Evolutionary conservation across 805 yeast genomes (phyloP), one percentile per base, ranked within the genome.

Genomic region (Cyberlindnera americana): DNA sequence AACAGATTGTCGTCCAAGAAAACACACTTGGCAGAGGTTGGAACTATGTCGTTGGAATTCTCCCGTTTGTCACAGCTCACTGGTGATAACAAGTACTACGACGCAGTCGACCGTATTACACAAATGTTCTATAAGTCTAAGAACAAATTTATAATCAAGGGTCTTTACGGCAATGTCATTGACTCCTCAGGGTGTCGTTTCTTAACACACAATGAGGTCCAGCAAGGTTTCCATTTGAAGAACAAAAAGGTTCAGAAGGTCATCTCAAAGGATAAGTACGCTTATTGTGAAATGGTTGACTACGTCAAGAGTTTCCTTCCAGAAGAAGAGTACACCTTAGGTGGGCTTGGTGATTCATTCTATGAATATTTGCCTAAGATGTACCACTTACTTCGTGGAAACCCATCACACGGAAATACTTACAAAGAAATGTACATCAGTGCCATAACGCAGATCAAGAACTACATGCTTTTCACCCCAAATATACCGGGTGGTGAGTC

Each of bases 151-250:
- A 52, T 54, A 6, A 44, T 75, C 11, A 66, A 69, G 3, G 70
- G 74, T 6, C 49, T 77, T 19, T 64, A 71, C 40, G 72, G 81
- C 3, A 57, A 60, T 25, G 42, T 48, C 4, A 47, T 77, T 11
- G 82, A 77, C 51, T 62, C 70, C 4, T 71, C 80, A 12, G 80
- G 81, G 7, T 77, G 83, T 47, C 53, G 57, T 22, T 13, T 64
- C 11, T 42, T 62, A 4, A 50, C 57, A 2, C 29, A 50, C 3
- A 50, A 54, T 9, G 63, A 64, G 21, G 43, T 65, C 6, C 50
- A 52, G 2, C 38, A 51, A 5, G 71, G 70, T 7, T 48, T 49
- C 7, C 70, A 64, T 39, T 41, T 60, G 19, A 52, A 56, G 21
- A 60, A 57, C 19, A 52, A 62, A 16, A 54, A 61, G n/a, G 62